Percentiles rank a stretch among this genome's conserved stretches.
These are phyloP conservation scores for Sphagnurus paluster DNA, from an alignment of 1,284 basidiomycete species.

Conservation along the genomic window DNA sequence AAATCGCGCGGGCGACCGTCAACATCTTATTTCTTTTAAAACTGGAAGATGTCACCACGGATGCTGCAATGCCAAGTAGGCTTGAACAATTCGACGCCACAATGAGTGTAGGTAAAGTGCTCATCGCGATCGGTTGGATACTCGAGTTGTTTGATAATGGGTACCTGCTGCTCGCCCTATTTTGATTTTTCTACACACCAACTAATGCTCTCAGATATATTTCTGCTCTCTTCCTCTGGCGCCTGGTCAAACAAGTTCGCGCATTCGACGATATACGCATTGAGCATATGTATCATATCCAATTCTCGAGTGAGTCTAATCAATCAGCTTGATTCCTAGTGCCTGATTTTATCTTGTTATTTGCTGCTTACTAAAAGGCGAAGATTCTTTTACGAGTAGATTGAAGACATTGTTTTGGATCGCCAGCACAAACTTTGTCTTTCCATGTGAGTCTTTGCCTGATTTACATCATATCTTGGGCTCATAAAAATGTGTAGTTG, in stretches of 20 bases:
- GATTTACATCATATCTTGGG: no score
- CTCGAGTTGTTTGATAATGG: slow-evolving; percentile 3
- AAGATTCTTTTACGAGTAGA: no score
- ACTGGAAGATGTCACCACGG: neutral
- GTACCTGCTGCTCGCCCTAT: neutral
- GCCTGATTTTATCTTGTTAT: no score
- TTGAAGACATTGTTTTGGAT: no score
- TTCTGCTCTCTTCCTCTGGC: slow-evolving; percentile 6
- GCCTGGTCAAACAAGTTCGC: neutral
- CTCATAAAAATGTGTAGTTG: no score
- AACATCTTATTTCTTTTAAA: slow-evolving; percentile 1
- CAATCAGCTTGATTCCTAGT: no score
- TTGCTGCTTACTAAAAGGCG: no score
- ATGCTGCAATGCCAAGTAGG: no score
- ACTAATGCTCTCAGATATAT: slow-evolving; percentile 2
- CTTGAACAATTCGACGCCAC: slow-evolving; percentile 3
- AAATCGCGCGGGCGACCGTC: slow-evolving; percentile 1
- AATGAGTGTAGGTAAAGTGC: neutral
- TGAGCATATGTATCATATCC: neutral
- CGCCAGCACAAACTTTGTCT: no score
- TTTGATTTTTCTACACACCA: neutral
- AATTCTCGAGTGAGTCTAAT: no score
- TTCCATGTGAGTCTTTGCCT: no score
- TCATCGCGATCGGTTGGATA: slow-evolving; percentile 3
- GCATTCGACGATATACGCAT: neutral